These are phyloP conservation scores for Arxiozyma bovina DNA, from an alignment of 1,139 yeast genomes.

Conservation along the genomic window DNA sequence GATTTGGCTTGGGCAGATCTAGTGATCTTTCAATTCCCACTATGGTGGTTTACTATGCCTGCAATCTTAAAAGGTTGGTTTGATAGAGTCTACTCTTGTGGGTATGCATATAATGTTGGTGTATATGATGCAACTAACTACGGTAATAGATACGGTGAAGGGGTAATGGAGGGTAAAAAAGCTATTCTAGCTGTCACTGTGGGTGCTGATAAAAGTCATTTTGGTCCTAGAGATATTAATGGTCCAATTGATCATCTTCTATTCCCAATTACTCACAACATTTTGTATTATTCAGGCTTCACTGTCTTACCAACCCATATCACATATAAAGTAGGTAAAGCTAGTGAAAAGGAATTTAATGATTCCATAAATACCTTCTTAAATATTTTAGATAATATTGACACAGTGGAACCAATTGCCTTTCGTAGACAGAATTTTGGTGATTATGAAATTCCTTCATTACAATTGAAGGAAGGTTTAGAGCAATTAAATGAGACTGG, in stretches of 20 bases:
- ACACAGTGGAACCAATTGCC: slow-evolving; percentile 11
- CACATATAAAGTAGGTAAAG: slow-evolving; percentile 10
- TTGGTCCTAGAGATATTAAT: slow-evolving; percentile 17
- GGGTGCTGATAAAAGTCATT: slow-evolving; percentile 17
- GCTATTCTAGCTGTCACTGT: slow-evolving; percentile 17
- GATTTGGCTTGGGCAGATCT: slow-evolving; percentile 26
- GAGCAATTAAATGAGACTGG: slow-evolving; percentile 12
- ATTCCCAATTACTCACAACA: slow-evolving; percentile 22
- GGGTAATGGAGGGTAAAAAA: slow-evolving; percentile 16
- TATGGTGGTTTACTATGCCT: slow-evolving; percentile 26
- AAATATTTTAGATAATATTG: slow-evolving; percentile 9
- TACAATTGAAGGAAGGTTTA: slow-evolving; percentile 13
- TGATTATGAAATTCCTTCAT: slow-evolving; percentile 15
- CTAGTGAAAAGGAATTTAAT: slow-evolving; percentile 8
- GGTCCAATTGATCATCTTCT: slow-evolving; percentile 21
- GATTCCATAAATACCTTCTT: slow-evolving; percentile 5
- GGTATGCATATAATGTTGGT: slow-evolving; percentile 18
- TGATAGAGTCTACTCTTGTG: slow-evolving; percentile 20
- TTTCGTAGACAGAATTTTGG: slow-evolving; percentile 21
- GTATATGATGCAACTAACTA: slow-evolving; percentile 8
- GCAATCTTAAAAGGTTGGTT: slow-evolving; percentile 26
- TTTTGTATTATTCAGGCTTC: slow-evolving; percentile 20
- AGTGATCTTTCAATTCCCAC: slow-evolving; percentile 18
- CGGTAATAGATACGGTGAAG: slow-evolving; percentile 20
- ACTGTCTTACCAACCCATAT: slow-evolving; percentile 18